Conservation (phyloP, 2,329 filamentous ascomycete genomes). For the Capronia americana region DNA sequence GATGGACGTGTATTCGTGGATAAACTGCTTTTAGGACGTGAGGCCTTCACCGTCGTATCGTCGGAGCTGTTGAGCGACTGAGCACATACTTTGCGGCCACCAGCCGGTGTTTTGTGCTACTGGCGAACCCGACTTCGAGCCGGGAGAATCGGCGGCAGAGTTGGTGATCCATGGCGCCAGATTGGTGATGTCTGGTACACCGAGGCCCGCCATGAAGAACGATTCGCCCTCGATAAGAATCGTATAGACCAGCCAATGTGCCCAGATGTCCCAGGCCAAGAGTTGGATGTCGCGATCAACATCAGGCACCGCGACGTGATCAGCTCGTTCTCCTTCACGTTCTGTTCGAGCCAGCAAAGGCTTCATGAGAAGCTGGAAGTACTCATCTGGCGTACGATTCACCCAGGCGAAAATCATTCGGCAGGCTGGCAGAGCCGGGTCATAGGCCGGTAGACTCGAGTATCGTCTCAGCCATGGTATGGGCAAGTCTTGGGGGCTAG, state of each 20-base stretch:
- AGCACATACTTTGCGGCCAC: slow-evolving; percentile 19
- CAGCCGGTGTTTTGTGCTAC: slow-evolving; percentile 4
- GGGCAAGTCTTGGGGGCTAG: background rate
- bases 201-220: slow-evolving; percentile 19
- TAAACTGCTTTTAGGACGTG: background rate
- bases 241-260: slow-evolving; percentile 26
- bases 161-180: background rate
- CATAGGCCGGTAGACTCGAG: slow-evolving; percentile 5
- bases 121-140: background rate
- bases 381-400: slow-evolving; percentile 19
- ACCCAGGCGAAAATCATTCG: slow-evolving; percentile 19
- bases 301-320: background rate
- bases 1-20: background rate
- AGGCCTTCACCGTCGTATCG: slow-evolving; percentile 4
- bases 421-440: slow-evolving; percentile 9
- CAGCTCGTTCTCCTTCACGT: background rate
- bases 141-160: background rate
- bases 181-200: slow-evolving; percentile 22
- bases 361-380: slow-evolving; percentile 9
- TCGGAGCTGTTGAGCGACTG: slow-evolving; percentile 17
- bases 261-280: slow-evolving; percentile 29
- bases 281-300: slow-evolving; percentile 20
- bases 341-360: background rate
- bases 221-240: slow-evolving; percentile 23
- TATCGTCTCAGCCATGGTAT: slow-evolving; percentile 16